These are phyloP conservation scores for Cryphonectria carpinicola DNA, from an alignment of 2,329 filamentous ascomycete species.

Conservation along the genomic window DNA sequence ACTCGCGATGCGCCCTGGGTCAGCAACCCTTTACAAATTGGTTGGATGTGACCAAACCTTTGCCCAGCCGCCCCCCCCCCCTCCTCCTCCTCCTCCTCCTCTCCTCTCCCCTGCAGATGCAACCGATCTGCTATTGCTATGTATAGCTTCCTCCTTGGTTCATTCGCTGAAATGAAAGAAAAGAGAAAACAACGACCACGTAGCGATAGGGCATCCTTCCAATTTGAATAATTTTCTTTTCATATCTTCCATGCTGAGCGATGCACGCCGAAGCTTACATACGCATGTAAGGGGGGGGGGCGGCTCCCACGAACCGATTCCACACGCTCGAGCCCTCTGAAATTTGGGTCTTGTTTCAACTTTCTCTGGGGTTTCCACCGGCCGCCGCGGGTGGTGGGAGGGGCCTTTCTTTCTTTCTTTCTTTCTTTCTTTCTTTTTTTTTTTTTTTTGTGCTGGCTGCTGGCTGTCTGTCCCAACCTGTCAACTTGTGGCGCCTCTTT, in stretches of 20 bases:
- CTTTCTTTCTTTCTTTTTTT: too few species aligned
- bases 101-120: background rate
- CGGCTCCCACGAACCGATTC: background rate
- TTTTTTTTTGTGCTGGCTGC: too few species aligned
- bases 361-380: background rate
- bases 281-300: background rate
- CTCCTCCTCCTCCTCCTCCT: too few species aligned
- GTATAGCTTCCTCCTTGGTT: background rate
- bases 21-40: background rate
- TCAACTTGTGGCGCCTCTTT: background rate
- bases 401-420: background rate
- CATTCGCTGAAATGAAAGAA: background rate
- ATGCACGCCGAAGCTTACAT: background rate
- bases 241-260: background rate
- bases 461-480: background rate
- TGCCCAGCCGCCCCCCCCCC: background rate
- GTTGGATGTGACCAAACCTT: background rate
- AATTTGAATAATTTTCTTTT: background rate
- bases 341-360: slow-evolving; percentile 8
- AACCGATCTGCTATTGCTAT: background rate
- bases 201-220: background rate
- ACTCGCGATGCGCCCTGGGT: background rate
- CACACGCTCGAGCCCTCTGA: background rate
- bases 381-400: background rate
- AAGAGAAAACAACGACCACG: background rate